Evolutionary conservation across 2,329 filamentous ascomycete species (phyloP), one percentile per base, ranked within the genome.

Genomic region (Aspergillus udagawae): DNA sequence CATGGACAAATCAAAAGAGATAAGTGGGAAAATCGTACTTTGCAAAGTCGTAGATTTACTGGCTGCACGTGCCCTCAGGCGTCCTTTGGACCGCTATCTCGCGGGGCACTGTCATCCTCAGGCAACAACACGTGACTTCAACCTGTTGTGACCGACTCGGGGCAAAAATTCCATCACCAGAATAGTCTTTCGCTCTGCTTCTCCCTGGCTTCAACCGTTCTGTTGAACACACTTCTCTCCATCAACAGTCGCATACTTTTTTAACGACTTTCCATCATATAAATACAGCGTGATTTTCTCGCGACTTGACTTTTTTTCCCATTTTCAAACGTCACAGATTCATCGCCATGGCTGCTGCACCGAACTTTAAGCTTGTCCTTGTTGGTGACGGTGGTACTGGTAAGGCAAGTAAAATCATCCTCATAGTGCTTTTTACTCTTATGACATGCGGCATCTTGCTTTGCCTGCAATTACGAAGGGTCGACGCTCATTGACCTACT

Each of bases 301-400:
- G 55, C 50, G 44, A 59, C 55, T 32, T 28, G 44, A 57, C 51
- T 56, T 54, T 56, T 60, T 56, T 52, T n/a, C n/a, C 23, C 41
- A 52, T 52, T 52, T 52, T 58, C 58, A 57, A 56, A 63, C 64
- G 63, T 67, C 65, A 64, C 63, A 56, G 56, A 63, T 63, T 57
- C 60, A 68, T 64, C 63, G 63, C 53, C 59, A 95, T 94, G 90
- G 85, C 89, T 79, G 77, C 81, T 66, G 73, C 82, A 67, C 91
- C 93, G 67, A 96, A 91, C 79, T 99, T 99, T 89, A 99, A 99
- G 91, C 91, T 99, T 73, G 94, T 99, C 78, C 91, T 99, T 81
- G 94, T 99, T 75, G 94, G 94, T 79, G 94, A 99, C 78, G 94
- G 94, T 81, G 94, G 94, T 86, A 99, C 94, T 73, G 94, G 94